A percentile compares a stretch with the other conserved stretches of the same genome.
Conservation (phyloP, 1,284 basidiomycete genomes). For the Leccinum glutinopallens region DNA sequence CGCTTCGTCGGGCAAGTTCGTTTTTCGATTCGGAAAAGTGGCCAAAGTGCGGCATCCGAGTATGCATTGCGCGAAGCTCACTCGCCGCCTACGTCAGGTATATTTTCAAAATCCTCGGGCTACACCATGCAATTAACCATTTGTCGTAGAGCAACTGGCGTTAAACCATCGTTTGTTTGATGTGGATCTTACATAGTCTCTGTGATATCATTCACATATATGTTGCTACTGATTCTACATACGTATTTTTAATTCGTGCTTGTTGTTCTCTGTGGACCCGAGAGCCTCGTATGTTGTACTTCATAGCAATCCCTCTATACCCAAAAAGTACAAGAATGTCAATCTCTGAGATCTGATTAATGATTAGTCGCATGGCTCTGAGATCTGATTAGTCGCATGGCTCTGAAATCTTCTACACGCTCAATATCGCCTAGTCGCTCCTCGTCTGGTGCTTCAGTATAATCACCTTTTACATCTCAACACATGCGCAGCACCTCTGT, state of each 20-base stretch:
- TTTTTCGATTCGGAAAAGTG: conserved; percentile 2
- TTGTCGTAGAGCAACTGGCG: not conserved
- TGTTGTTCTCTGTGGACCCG: not conserved
- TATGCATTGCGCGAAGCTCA: not conserved
- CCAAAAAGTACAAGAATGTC: conserved; percentile 70
- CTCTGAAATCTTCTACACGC: too few relatives aligned
- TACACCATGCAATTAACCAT: not conserved
- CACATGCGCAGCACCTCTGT: too few relatives aligned
- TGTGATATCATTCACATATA: not conserved
- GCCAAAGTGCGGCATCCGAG: conserved; percentile 4
- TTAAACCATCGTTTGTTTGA: not conserved
- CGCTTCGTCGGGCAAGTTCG: conserved; percentile 2
- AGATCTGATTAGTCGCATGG: too few relatives aligned
- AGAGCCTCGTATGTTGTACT: not conserved
- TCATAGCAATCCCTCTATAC: conserved; percentile 58
- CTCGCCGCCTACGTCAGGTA: not conserved
- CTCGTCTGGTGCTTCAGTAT: too few relatives aligned
- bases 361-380: too few relatives aligned
- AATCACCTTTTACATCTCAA: too few relatives aligned
- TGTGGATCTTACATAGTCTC: conserved; percentile 3
- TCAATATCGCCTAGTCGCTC: not conserved
- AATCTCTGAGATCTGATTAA: conserved; percentile 37
- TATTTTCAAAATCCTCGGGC: not conserved
- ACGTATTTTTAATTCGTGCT: not conserved
- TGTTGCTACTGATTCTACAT: not conserved